Evolutionary conservation across 768 basidiomycete species (phyloP).

Genomic region (Clathrus columnatus): DNA sequence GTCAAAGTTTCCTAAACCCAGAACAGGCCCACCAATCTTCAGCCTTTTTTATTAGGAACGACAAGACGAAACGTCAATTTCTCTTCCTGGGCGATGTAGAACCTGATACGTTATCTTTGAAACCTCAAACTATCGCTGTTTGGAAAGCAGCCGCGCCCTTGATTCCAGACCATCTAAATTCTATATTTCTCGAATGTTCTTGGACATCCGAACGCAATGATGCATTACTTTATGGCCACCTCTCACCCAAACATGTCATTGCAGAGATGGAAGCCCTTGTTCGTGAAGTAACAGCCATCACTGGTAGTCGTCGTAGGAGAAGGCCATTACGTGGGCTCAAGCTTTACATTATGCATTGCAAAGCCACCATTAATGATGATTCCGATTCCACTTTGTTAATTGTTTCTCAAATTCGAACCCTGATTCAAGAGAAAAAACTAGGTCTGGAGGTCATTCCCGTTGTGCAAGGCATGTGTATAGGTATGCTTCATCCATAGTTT

Average conservation of each 20-base stretch:
- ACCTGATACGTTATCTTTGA: conserved; percentile 61
- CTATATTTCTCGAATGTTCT: conserved; percentile 95
- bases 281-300: conserved; percentile 38
- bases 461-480: conserved; percentile 73
- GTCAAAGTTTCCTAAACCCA: conserved; percentile 37
- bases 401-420: conserved; percentile 55
- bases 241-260: conserved; percentile 71
- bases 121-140: conserved; percentile 55
- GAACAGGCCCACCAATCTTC: conserved; percentile 59
- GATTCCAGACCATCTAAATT: conserved; percentile 47
- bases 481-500: conserved; percentile 36
- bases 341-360: conserved; percentile 84
- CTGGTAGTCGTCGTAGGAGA: conserved; percentile 19
- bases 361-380: conserved; percentile 53
- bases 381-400: conserved; percentile 56
- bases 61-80: conserved; percentile 56
- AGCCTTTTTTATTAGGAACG: conserved; percentile 78
- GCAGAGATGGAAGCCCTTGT: conserved; percentile 69
- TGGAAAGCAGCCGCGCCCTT: conserved; percentile 78
- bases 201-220: conserved; percentile 66
- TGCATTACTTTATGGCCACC: conserved; percentile 72
- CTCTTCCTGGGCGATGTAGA: conserved; percentile 95
- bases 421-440: conserved; percentile 53
- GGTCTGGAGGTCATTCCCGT: conserved; percentile 66
- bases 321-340: conserved; percentile 50